phyloP scores from a whole-genome alignment of 2,329 filamentous ascomycete species.

The Neophaeococcomyces mojaviensis region DNA sequence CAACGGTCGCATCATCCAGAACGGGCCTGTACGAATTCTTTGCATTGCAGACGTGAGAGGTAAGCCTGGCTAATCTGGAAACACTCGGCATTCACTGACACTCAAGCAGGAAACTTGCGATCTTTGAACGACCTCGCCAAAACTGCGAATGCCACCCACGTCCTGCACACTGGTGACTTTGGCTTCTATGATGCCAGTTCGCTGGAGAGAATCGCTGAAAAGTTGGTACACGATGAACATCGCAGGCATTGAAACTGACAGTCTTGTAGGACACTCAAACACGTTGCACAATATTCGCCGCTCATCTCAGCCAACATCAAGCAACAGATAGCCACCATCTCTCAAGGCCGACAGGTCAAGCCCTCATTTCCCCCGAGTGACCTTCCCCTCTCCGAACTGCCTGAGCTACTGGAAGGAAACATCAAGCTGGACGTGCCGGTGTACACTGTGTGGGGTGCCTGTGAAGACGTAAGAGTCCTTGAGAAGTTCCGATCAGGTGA shows the following conservation, averaged over 20 bases:
- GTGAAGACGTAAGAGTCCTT: conserved; percentile 92
- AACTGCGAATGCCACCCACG: conserved; percentile 89
- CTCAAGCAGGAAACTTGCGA: conserved; percentile 69
- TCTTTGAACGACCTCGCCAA: conserved; percentile 95
- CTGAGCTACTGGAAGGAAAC: conserved; percentile 78
- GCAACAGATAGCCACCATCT: conserved; percentile 58
- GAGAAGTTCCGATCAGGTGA: conserved; percentile 97
- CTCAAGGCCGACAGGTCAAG: conserved; percentile 64
- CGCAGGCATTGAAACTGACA: conserved; percentile 10
- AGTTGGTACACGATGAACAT: conserved; percentile 51
- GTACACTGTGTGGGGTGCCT: conserved; percentile 98
- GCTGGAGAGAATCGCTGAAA: conserved; percentile 93
- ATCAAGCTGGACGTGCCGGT: conserved; percentile 92
- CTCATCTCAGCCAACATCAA: conserved; percentile 72
- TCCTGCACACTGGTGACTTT: conserved; percentile 98
- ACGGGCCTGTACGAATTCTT: conserved; percentile 39
- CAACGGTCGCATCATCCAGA: conserved; percentile 44
- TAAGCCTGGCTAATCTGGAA: conserved; percentile 23
- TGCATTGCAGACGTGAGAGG: conserved; percentile 47
- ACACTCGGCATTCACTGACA: background rate
- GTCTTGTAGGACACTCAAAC: conserved; percentile 73
- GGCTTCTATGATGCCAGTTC: conserved; percentile 98
- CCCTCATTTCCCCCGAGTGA: conserved; percentile 72
- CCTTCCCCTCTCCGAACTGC: conserved; percentile 84
- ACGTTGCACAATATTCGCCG: conserved; percentile 97